Evolutionary conservation across 805 yeast species (phyloP), one percentile per base, ranked within the genome.

Genomic region (Lachancea kluyveri): DNA sequence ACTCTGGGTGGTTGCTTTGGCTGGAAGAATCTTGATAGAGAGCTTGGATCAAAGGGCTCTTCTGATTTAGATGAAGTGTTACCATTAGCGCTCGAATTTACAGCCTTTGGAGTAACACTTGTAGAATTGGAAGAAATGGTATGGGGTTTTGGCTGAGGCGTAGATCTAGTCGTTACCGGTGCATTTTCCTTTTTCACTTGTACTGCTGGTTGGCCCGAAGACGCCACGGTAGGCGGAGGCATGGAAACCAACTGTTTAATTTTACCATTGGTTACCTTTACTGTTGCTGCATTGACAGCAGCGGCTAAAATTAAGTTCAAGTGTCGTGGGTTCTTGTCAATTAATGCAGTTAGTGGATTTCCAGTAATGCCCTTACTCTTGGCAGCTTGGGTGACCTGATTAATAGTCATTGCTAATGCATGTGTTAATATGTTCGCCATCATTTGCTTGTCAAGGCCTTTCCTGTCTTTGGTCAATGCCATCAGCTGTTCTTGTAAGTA

Each of bases 391-490:
- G 82, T 80, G 7, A 83, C 90, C 54, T 83, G 92, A 8, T 94
- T 90, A 41, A 88, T 86, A 0, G 95, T 90, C 65, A 88, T 82
- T 3, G 96, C 95, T 44, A 88, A 67, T 1, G 96, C 95, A 46
- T 83, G 87, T 6, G 96, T 88, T 45, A 88, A 65, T 33, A 87
- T 76, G 37, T 77, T 83, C 0, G 95, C 83, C 30, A 90, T 85
- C 5, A 86, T 76, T 16, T 81, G 87, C 23, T 85, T 83, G 37
- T 81, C 85, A 38, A 79, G 74, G 37, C 85, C 74, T 45, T 74
- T 80, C 39, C 87, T 65, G 35, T 81, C 84, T 48, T 83, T 84
- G 19, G 94, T 81, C 36, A 88, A 70, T 9, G 77, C 71, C 46
- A 85, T 79, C 15, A 90, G 64, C 52, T 88, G 95, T 47, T 85